phyloP scores from a whole-genome alignment of 2,329 filamentous ascomycete genomes.

The Xylariales sp. region DNA sequence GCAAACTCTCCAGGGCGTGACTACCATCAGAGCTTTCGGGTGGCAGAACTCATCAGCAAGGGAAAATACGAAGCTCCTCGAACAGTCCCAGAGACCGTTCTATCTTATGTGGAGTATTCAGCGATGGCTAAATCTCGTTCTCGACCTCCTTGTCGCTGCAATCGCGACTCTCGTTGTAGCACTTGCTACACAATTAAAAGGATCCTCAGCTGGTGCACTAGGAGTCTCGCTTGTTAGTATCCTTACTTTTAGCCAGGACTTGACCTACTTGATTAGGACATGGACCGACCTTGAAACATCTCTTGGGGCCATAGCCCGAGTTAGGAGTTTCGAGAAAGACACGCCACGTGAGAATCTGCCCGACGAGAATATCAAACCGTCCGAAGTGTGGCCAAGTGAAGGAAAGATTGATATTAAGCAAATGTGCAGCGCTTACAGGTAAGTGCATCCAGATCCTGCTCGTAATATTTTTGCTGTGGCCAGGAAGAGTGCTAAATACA shows the following conservation, averaged over 20 bases:
- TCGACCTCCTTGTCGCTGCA: conserved; percentile 25
- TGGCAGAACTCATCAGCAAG: conserved; percentile 31
- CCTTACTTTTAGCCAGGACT: conserved; percentile 27
- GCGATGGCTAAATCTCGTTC: conserved; percentile 26
- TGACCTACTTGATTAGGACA: conserved; percentile 23
- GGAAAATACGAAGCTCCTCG: conserved; percentile 22
- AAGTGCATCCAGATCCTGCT: not conserved
- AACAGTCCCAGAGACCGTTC: conserved; percentile 22
- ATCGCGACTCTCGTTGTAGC: conserved; percentile 22
- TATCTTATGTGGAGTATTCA: conserved; percentile 27
- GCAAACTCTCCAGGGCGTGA: conserved; percentile 36
- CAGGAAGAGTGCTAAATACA: no score
- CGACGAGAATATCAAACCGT: not conserved
- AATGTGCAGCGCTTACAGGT: conserved; percentile 2
- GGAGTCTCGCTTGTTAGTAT: conserved; percentile 31
- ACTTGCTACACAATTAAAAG: conserved; percentile 19
- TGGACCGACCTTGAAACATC: conserved; percentile 7
- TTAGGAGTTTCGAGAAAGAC: conserved; percentile 3
- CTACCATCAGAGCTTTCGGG: conserved; percentile 40
- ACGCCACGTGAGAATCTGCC: conserved; percentile 3
- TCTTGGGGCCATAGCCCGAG: conserved; percentile 3
- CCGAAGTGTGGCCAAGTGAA: conserved; percentile 1
- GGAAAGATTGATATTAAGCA: not conserved
- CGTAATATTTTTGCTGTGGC: no score
- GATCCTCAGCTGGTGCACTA: conserved; percentile 20